Conservation (phyloP, 1,284 basidiomycete species). For the Apiotrichum domesticum region DNA sequence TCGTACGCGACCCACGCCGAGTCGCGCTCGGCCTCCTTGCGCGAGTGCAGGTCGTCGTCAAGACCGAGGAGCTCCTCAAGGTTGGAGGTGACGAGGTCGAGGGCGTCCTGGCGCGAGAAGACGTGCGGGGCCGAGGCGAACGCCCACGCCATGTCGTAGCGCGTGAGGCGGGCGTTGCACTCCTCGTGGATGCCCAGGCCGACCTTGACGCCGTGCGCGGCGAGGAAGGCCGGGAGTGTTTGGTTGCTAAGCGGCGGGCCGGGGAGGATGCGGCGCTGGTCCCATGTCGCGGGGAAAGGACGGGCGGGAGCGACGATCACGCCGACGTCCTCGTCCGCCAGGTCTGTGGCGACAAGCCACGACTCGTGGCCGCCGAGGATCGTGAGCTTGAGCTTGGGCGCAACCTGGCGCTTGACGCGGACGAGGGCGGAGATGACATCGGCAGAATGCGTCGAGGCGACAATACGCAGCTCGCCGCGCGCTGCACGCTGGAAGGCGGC, state of each 20-base stretch:
- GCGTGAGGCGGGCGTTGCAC: slow-evolving; percentile 61
- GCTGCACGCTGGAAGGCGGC: slow-evolving; percentile 57
- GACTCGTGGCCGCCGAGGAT: slow-evolving; percentile 70
- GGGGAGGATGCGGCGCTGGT: slow-evolving; percentile 60
- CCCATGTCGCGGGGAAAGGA: slow-evolving; percentile 64
- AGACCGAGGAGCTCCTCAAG: slow-evolving; percentile 62
- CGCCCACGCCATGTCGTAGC: slow-evolving; percentile 68
- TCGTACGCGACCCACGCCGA: slow-evolving; percentile 63
- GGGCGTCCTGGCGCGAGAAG: slow-evolving; percentile 53
- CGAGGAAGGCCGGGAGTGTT: slow-evolving; percentile 59
- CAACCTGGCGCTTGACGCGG: slow-evolving; percentile 64
- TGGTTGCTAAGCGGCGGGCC: slow-evolving; percentile 68
- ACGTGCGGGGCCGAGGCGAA: slow-evolving; percentile 47
- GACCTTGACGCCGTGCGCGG: slow-evolving; percentile 64
- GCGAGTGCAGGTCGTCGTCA: slow-evolving; percentile 18
- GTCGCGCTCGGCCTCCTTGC: slow-evolving; percentile 13
- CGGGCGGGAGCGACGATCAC: slow-evolving; percentile 63
- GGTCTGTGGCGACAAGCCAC: slow-evolving; percentile 60
- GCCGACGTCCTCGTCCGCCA: slow-evolving; percentile 61
- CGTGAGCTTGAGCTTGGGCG: slow-evolving; percentile 47
- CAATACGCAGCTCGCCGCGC: slow-evolving; percentile 57
- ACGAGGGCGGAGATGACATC: slow-evolving; percentile 71
- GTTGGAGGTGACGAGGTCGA: slow-evolving; percentile 59
- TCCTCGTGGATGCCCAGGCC: slow-evolving; percentile 61
- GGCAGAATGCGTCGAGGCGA: slow-evolving; percentile 63